Evolutionary conservation across 2,329 filamentous ascomycete species (phyloP).

Genomic region (Aspergillus udagawae): DNA sequence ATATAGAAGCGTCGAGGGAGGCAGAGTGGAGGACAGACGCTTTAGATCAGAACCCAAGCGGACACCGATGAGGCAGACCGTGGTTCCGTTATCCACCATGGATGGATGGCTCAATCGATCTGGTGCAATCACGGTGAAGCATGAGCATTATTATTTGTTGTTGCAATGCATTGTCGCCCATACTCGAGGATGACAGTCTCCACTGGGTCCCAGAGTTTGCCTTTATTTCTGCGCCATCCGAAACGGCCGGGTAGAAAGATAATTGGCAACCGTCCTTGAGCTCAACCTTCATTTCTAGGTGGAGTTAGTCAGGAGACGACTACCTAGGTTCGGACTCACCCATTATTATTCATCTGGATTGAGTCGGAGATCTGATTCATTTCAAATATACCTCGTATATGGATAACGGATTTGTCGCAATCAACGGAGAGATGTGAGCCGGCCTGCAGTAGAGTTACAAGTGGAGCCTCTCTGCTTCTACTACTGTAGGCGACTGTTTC

Average conservation of each 20-base stretch:
- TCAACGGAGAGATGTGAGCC: not conserved
- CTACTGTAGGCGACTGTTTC: not conserved
- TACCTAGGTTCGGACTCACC: not conserved
- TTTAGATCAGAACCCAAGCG: constrained; percentile 1
- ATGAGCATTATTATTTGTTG: not conserved
- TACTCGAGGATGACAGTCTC: not conserved
- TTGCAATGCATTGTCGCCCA: not conserved
- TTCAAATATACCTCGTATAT: not conserved
- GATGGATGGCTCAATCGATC: constrained; percentile 5
- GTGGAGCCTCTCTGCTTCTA: not conserved
- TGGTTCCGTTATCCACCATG: constrained; percentile 16
- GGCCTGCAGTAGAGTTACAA: not conserved
- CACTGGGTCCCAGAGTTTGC: not conserved
- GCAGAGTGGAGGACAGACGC: constrained; percentile 2
- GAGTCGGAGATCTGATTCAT: not conserved
- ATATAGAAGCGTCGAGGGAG: constrained; percentile 7
- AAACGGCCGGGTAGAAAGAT: not conserved
- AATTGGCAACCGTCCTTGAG: not conserved
- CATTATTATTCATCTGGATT: not conserved
- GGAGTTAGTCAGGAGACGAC: not conserved
- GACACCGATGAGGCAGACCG: constrained; percentile 6
- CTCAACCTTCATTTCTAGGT: not conserved
- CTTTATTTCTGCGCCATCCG: not conserved
- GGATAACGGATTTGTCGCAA: not conserved
- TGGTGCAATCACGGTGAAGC: not conserved